Base-by-base conservation (phyloP, 768 basidiomycete species). In the Lentinula lateritia region DNA sequence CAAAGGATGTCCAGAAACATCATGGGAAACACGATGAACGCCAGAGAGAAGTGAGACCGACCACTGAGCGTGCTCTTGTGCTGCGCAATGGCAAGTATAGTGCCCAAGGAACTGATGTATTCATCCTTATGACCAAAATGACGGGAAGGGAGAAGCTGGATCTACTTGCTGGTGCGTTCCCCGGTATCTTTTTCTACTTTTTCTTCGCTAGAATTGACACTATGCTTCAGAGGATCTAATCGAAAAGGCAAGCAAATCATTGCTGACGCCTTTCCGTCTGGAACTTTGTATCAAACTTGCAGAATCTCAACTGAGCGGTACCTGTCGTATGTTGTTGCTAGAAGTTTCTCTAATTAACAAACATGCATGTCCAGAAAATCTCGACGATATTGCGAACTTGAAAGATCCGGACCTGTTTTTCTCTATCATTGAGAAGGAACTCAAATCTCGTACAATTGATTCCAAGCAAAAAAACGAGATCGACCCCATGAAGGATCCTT, bases 121-220 rank as follows among this genome's bases (percentile, higher is more conserved):
- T 91, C 50, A 70, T 86, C 52, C 71, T 82, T 50, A 75, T 78
- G 58, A 80, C 75, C 28, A 88, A 80, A 68, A 81, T 90, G 64
- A 85, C 80, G 53, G 92, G 92, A 0, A 80, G 88, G 67, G 91
- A 92, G 72, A 92, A 92, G 68, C 77, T 93, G 35, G 89, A 91
- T 70, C 78, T 92, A 28, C 74, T 92, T 35, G 89, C 89, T 66
- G 90, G 92, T 89, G 68, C 62, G 75, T 72, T 42, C 50, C 18
- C 12, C 58, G 45, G 42, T 36, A 55, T 58, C 64, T 28, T 41
- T 35, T 32, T 39, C 43, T 42, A 38, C 34, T 18, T 36, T 55
- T 62, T 63, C n/a, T 65, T 62, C 62, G 61, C 66, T 50, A 42
- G 58, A 61, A 59, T 20, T 57, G 65, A 53, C 62, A 61, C 18